phyloP scores from a whole-genome alignment of 139 green algal species.

The Pleodorina starrii region DNA sequence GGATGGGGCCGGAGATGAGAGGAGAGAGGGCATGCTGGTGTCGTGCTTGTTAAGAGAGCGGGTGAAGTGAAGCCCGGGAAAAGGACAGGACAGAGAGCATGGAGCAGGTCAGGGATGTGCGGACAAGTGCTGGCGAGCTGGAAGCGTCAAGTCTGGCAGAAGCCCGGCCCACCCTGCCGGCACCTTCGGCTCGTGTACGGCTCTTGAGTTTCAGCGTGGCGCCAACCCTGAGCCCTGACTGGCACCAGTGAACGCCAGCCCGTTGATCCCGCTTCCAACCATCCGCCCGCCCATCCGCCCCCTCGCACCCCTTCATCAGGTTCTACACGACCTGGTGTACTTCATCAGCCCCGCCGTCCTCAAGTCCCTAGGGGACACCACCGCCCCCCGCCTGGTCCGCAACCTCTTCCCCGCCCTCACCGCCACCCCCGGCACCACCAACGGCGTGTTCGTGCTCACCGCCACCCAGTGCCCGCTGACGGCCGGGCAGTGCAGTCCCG shows the following conservation, averaged over 20 bases:
- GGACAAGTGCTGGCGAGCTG: not conserved
- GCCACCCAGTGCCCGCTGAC: not conserved
- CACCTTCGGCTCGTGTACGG: not conserved
- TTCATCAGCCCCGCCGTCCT: not conserved
- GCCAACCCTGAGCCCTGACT: not conserved
- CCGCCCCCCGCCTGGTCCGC: slow-evolving; percentile 22
- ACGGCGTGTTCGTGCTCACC: not conserved
- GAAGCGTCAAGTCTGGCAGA: not conserved
- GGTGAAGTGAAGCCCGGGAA: not conserved
- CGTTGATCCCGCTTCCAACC: no score
- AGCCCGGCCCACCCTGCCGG: not conserved
- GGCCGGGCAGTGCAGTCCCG: slow-evolving; percentile 32
- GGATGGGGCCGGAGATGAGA: not conserved
- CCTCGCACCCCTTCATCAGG: slow-evolving; percentile 36
- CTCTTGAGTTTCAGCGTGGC: not conserved
- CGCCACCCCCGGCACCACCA: not conserved
- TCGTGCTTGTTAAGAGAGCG: not conserved
- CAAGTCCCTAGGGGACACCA: not conserved
- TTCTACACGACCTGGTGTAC: slow-evolving; percentile 70
- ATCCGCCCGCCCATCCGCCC: not conserved
- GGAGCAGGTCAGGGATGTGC: not conserved
- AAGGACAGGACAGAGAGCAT: not conserved
- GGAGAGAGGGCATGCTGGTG: not conserved
- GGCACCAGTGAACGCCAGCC: no score
- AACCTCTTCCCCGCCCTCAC: not conserved